Evolutionary conservation across 23 red algal species (phyloP).

Genomic region (Chondrus crispus): DNA sequence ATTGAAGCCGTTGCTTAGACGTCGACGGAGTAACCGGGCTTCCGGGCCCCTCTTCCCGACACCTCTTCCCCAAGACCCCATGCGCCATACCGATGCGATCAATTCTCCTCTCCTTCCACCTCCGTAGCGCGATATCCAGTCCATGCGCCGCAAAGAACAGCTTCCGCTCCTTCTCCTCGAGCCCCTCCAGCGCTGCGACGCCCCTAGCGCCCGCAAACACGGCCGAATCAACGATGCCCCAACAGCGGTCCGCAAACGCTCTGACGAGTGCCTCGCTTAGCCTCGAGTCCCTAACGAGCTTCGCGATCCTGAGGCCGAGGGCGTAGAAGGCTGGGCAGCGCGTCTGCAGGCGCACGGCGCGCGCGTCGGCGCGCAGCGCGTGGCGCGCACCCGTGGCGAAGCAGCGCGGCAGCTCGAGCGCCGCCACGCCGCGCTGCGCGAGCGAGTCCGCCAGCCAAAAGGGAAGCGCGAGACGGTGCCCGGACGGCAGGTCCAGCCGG

Average conservation of each 20-base stretch:
- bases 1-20: not conserved
- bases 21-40: conserved; percentile 36
- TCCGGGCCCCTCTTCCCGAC: conserved; percentile 7
- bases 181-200: conserved; percentile 4
- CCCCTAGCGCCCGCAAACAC: conserved; percentile 34
- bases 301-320: conserved; percentile 55
- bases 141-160: conserved; percentile 44
- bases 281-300: conserved; percentile 42
- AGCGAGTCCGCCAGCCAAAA: conserved; percentile 78
- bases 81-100: conserved; percentile 26
- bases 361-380: conserved; percentile 69
- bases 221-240: conserved; percentile 49
- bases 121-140: conserved; percentile 15
- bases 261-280: conserved; percentile 35
- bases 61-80: conserved; percentile 13
- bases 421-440: conserved; percentile 56
- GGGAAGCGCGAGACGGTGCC: conserved; percentile 61
- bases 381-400: conserved; percentile 35
- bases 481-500: conserved; percentile 22
- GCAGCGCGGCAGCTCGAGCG: conserved; percentile 50
- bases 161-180: conserved; percentile 32
- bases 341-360: conserved; percentile 29
- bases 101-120: conserved; percentile 50
- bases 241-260: conserved; percentile 57
- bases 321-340: conserved; percentile 56